These are phyloP conservation scores for Somion occarium DNA, from an alignment of 1,284 basidiomycete species.

Conservation along the genomic window DNA sequence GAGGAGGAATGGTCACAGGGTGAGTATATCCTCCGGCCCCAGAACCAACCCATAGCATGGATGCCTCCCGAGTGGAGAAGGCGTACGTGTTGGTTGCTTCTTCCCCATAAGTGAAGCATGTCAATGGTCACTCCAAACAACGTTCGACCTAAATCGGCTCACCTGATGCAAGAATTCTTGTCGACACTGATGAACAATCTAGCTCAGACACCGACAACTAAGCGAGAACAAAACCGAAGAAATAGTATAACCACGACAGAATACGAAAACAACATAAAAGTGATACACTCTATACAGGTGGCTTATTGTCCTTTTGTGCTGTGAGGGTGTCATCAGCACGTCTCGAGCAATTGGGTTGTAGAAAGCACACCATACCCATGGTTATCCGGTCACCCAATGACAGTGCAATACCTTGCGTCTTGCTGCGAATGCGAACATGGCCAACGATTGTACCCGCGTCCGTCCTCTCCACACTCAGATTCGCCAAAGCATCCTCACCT, in stretches of 20 bases:
- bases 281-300: slow-evolving; percentile 32
- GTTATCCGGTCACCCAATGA: slow-evolving; percentile 91
- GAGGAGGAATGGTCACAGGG: too few species aligned
- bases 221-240: background rate
- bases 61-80: background rate
- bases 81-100: background rate
- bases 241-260: slow-evolving; percentile 14
- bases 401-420: slow-evolving; percentile 93
- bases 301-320: slow-evolving; percentile 67
- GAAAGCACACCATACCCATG: slow-evolving; percentile 52
- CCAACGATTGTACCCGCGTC: slow-evolving; percentile 81
- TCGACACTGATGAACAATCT: background rate
- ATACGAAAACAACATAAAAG: slow-evolving; percentile 10
- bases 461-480: slow-evolving; percentile 90
- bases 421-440: slow-evolving; percentile 90
- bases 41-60: background rate
- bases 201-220: background rate
- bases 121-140: background rate
- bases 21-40: too few species aligned
- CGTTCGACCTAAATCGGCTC: background rate
- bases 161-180: background rate
- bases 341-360: background rate
- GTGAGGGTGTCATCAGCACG: slow-evolving; percentile 9
- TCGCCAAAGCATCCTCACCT: slow-evolving; percentile 97
- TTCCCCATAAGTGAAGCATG: background rate